phyloP scores from a whole-genome alignment of 2,329 filamentous ascomycete genomes.

The Cercospora citrullina region DNA sequence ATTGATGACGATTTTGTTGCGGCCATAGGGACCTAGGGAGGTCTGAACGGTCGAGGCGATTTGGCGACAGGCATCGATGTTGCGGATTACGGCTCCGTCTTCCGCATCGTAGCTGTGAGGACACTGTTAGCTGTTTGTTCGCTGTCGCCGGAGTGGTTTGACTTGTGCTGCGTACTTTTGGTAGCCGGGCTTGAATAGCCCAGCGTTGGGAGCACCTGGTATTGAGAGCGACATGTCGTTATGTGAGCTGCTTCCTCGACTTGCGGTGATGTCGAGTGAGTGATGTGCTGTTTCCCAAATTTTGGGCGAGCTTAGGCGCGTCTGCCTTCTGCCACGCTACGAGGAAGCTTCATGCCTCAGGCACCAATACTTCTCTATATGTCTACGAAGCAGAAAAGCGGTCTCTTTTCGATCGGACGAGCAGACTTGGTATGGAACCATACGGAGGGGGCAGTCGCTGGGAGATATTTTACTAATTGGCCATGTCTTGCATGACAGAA shows the following conservation, averaged over 20 bases:
- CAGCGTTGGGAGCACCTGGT: conserved; percentile 86
- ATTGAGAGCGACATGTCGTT: conserved; percentile 88
- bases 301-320: conserved; percentile 3
- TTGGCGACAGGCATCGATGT: conserved; percentile 96
- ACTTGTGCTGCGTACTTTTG: conserved; percentile 68
- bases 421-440: neutral
- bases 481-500: neutral
- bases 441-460: neutral
- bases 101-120: conserved; percentile 85
- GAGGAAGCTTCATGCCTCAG: neutral
- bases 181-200: conserved; percentile 95
- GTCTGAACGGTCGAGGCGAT: conserved; percentile 97
- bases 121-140: conserved; percentile 32
- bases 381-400: too few species aligned
- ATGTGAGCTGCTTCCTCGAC: neutral
- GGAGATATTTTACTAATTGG: neutral
- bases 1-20: conserved; percentile 99
- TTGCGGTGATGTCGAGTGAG: neutral
- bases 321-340: neutral
- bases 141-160: conserved; percentile 17
- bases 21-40: conserved; percentile 92
- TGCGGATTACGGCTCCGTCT: conserved; percentile 96
- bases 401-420: neutral
- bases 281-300: neutral
- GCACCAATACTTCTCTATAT: neutral